Evolutionary conservation across 768 basidiomycete species (phyloP).

Genomic region (Dacryopinax spathularia): DNA sequence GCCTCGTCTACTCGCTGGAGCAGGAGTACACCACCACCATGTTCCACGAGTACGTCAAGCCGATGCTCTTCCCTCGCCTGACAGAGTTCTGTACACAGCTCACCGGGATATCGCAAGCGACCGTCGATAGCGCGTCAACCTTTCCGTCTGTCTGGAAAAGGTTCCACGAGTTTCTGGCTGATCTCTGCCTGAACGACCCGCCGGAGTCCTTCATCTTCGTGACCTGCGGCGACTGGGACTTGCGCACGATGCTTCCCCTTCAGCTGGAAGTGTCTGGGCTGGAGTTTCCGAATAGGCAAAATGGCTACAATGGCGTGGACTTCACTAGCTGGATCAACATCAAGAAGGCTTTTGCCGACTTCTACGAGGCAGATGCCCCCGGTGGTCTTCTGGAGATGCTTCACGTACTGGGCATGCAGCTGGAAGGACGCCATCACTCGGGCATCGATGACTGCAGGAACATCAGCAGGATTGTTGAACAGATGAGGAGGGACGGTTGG

Average conservation of each 20-base stretch:
- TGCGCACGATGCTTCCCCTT: constrained; percentile 6
- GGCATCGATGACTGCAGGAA: constrained; percentile 12
- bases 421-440: constrained; percentile 9
- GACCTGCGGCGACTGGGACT: constrained; percentile 12
- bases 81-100: constrained; percentile 10
- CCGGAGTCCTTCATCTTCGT: constrained; percentile 7
- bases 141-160: constrained; percentile 7
- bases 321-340: constrained; percentile 5
- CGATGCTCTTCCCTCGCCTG: not conserved
- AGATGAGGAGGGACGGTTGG: constrained; percentile 10
- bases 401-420: not conserved
- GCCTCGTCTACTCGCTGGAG: not conserved
- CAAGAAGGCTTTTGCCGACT: constrained; percentile 3
- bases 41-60: constrained; percentile 10
- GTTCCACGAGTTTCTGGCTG: constrained; percentile 3
- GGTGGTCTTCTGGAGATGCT: constrained; percentile 8
- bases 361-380: not conserved
- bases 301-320: not conserved
- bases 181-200: not conserved
- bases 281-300: not conserved
- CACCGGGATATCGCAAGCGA: constrained; percentile 10
- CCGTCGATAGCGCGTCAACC: constrained; percentile 9
- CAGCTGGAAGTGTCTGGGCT: not conserved
- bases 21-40: not conserved
- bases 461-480: constrained; percentile 7